Conservation (phyloP, 768 basidiomycete genomes). For the Erythrobasidium yunnanense region DNA sequence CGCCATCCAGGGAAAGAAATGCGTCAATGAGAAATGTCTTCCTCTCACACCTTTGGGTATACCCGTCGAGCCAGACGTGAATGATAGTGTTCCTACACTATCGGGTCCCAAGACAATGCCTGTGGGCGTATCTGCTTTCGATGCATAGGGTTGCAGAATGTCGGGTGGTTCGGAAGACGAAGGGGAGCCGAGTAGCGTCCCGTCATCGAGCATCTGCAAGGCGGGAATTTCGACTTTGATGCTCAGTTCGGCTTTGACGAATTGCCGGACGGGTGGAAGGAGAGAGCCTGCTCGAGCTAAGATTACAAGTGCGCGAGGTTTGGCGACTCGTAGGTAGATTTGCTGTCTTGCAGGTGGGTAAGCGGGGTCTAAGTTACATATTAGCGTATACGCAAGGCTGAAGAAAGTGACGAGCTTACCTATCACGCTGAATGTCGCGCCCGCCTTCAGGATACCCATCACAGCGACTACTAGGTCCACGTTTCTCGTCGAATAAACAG, state of each 20-base stretch:
- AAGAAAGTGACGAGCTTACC: conserved; percentile 49
- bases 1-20: conserved; percentile 99
- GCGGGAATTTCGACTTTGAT: conserved; percentile 87
- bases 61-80: conserved; percentile 94
- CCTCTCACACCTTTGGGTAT: conserved; percentile 97
- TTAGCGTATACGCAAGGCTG: neutral
- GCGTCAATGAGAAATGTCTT: conserved; percentile 87
- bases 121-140: conserved; percentile 60
- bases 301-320: conserved; percentile 78
- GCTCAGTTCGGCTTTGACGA: conserved; percentile 61
- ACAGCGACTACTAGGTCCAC: conserved; percentile 95
- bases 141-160: conserved; percentile 49
- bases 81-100: conserved; percentile 82
- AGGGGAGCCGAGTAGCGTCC: conserved; percentile 57
- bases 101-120: conserved; percentile 84
- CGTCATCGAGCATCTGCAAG: conserved; percentile 59
- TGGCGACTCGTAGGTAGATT: conserved; percentile 83
- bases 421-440: conserved; percentile 93
- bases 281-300: conserved; percentile 81
- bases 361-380: conserved; percentile 62
- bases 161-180: conserved; percentile 46
- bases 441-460: conserved; percentile 89
- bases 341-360: conserved; percentile 88
- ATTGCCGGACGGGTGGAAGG: conserved; percentile 67
- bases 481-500: conserved; percentile 91